Conservation (phyloP, 1,284 basidiomycete genomes). For the Leccinum solheimii region DNA sequence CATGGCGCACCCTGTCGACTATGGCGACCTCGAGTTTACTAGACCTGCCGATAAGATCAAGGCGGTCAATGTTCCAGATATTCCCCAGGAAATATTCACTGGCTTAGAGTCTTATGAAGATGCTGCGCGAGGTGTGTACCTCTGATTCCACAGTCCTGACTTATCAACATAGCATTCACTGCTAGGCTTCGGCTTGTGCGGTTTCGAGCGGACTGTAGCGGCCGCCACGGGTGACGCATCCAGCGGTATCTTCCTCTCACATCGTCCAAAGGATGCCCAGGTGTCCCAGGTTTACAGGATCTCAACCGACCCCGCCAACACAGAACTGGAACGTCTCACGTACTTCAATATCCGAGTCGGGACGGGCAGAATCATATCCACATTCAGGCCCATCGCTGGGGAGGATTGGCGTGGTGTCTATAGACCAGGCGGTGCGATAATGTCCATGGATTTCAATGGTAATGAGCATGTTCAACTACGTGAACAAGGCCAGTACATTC, state of each 20-base stretch:
- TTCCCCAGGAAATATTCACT: conserved; percentile 33
- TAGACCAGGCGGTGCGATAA: conserved; percentile 38
- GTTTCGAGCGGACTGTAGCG: conserved; percentile 24
- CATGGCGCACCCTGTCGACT: conserved; percentile 28
- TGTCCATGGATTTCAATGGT: conserved; percentile 41
- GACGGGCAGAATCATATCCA: conserved; percentile 35
- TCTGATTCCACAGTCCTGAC: neutral
- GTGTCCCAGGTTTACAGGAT: conserved; percentile 39
- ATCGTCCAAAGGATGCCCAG: conserved; percentile 37
- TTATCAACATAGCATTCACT: neutral
- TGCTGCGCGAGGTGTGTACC: conserved; percentile 32
- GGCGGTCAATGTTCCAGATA: conserved; percentile 32
- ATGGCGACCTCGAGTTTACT: conserved; percentile 33
- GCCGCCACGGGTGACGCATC: conserved; percentile 11
- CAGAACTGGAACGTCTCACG: conserved; percentile 36
- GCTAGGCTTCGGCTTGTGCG: conserved; percentile 26
- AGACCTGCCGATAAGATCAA: conserved; percentile 39
- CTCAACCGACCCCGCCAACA: conserved; percentile 24
- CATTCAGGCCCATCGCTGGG: conserved; percentile 30
- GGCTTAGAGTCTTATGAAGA: conserved; percentile 39
- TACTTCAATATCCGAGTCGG: conserved; percentile 35
- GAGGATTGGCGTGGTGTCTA: conserved; percentile 40
- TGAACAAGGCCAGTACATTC: neutral
- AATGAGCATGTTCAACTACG: conserved; percentile 40
- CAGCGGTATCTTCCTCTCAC: conserved; percentile 33